Base-by-base conservation (phyloP, 768 basidiomycete species). In the Kwoniella botswanensis region DNA sequence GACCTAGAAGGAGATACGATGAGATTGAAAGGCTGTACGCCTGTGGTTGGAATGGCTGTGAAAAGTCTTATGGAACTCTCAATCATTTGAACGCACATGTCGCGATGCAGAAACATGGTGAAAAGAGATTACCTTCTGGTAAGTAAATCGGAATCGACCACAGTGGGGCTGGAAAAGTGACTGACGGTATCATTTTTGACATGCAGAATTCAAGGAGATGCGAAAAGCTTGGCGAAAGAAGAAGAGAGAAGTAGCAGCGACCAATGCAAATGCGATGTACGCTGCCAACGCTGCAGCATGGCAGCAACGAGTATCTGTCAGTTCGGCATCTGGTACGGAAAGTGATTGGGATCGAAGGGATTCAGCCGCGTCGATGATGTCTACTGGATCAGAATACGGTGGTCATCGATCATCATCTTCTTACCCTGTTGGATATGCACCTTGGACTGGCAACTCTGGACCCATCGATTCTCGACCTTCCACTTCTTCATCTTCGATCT, bases 51-150 rank as follows among this genome's bases (percentile, higher is more conserved):
- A 74, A 81, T 26, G 84, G 79, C 22, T 88, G 88, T 79, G 87
- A 89, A 66, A 96, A 96, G 85, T 87, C 92, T 29, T 97, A 96
- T 79, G 94, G 94, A 41, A 97, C 94, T 4, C 87, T 98, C 60
- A 98, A 99, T 82, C 96, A 99, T 84, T 87, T 99, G 71, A 99
- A 99, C 82, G 94, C 94, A 41, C 96, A 99, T 83, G 93, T 98
- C 68, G 91, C 90, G n/a, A 97, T 97, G 93, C 96, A 98, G 84
- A 92, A 92, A 84, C 96, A 99, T 82, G 96, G 96, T 54, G 67
- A 86, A 17, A 98, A 96, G 85, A 88, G 95, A 66, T 91, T 89
- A 82, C 96, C 96, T 13, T 89, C 88, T 67, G 95, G 96, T 96
- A 78, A 85, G 92, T 85, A 17, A 15, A 11, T 11, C 3, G 12